phyloP scores from a whole-genome alignment of 345 rosid species.

The Citrus cavaleriei region DNA sequence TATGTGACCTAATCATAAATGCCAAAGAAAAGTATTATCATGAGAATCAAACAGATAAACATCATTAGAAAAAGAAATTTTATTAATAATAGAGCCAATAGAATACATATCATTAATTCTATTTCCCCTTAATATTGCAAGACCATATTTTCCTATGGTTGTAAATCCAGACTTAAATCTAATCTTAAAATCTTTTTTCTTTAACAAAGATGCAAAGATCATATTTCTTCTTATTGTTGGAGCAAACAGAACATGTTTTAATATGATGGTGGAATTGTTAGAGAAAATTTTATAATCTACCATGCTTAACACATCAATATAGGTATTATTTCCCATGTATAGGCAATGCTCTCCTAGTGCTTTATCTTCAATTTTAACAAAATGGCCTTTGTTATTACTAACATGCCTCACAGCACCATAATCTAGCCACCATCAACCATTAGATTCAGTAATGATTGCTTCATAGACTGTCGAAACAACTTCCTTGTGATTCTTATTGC shows the following conservation, averaged over 20 bases:
- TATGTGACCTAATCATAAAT: background rate
- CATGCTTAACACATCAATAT: no score
- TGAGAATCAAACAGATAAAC: background rate
- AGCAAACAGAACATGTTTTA: no score
- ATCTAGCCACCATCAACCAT: no score
- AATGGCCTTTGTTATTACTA: no score
- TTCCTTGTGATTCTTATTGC: no score
- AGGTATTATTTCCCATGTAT: background rate
- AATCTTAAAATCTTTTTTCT: background rate
- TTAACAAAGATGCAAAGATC: background rate
- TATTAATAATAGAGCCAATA: background rate
- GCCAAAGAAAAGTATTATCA: background rate
- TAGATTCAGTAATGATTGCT: no score
- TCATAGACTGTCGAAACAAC: no score
- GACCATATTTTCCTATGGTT: background rate
- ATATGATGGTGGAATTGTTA: no score
- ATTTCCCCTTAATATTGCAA: background rate
- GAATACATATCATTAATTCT: background rate
- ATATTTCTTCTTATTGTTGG: no score
- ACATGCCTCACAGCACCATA: no score
- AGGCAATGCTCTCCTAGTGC: background rate
- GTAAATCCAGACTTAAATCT: background rate
- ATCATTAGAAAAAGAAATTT: background rate
- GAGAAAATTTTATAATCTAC: no score
- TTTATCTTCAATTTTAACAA: no score